Base-by-base conservation (phyloP, 495 filamentous ascomycete species). In the Amorphotheca resinae region DNA sequence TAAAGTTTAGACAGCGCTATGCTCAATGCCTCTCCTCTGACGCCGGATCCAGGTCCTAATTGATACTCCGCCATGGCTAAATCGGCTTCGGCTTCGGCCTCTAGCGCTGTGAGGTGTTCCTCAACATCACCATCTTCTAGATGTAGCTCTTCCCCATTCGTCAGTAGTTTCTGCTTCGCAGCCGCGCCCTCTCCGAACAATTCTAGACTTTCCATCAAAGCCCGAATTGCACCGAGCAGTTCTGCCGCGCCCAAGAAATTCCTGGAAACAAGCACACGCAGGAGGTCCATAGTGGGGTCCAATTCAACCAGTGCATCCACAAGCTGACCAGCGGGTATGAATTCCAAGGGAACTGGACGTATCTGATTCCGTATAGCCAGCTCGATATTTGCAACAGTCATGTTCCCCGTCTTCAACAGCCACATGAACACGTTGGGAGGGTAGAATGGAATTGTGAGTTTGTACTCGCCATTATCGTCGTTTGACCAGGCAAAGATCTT, bases 1-100 rank as follows among this genome's bases (percentile, higher is more conserved):
- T 79, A 73, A 8, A 93, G 71, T 52, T 80, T 78, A 23, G 68
- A 65, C 23, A 89, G 73, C 1, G 70, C 65, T 5, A 68, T 54
- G 31, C 65, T 68, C 17, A 76, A 42, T 4, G 64, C 69, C 6
- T 61, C 56, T 0, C 62, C 62, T 17, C 70, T 64, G 18, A 59
- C 49, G 21, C 61, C 58, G 14, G 60, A 59, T 18, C 66, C 65
- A 22, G 64, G 54, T 43, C 60, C 64, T 16, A 74, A 55, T 38
- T 70, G 68, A 33, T 67, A 66, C 40, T 73, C 66, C 2, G 67
- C 65, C 30, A 70, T 60, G 42, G 65, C 63, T 9, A 74, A 56
- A 43, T 69, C 67, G 9, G 65, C 60, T 49, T 72, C 72, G 1
- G 67, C 62, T 14, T 62, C 60, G 2, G 63, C 63, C 31, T 59